phyloP scores from a whole-genome alignment of 441 rosid species.

The Hura crepitans region DNA sequence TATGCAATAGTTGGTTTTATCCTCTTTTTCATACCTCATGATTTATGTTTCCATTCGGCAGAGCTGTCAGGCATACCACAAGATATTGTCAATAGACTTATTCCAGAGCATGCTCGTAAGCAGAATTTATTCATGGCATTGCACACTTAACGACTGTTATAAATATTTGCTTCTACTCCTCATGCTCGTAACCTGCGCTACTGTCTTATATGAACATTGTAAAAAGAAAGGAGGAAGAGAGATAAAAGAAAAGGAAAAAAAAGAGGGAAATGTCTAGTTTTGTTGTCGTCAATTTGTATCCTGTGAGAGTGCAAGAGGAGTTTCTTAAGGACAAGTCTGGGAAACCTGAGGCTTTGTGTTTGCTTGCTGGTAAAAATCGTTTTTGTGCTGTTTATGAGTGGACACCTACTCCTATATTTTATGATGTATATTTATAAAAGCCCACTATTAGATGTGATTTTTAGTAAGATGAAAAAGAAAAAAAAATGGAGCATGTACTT shows the following conservation, averaged over 20 bases:
- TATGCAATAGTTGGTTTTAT: neutral
- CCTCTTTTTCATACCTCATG: neutral
- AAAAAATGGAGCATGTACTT: conserved; percentile 2
- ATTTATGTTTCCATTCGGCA: conserved; percentile 27
- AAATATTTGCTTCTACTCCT: conserved; percentile 12
- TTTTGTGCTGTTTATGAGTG: conserved; percentile 11
- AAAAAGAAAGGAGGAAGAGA: conserved; percentile 5
- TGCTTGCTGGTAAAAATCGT: conserved; percentile 23
- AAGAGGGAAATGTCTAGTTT: no score
- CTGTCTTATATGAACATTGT: conserved; percentile 23
- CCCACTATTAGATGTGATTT: conserved; percentile 11
- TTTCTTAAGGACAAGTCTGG: conserved; percentile 14
- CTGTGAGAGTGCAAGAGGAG: conserved; percentile 18
- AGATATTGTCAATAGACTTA: conserved; percentile 62
- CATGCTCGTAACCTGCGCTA: conserved; percentile 9
- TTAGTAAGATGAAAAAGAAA: conserved; percentile 11
- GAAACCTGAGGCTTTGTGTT: conserved; percentile 30
- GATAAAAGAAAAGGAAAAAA: neutral
- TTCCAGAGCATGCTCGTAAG: conserved; percentile 84
- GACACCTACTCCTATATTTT: neutral
- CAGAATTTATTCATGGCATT: conserved; percentile 91
- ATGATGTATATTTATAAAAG: conserved; percentile 26
- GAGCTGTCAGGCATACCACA: conserved; percentile 67
- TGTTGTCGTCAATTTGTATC: neutral
- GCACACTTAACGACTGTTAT: conserved; percentile 34